These are phyloP conservation scores for Neurospora sp. DNA, from an alignment of 495 filamentous ascomycete genomes.

Conservation along the genomic window DNA sequence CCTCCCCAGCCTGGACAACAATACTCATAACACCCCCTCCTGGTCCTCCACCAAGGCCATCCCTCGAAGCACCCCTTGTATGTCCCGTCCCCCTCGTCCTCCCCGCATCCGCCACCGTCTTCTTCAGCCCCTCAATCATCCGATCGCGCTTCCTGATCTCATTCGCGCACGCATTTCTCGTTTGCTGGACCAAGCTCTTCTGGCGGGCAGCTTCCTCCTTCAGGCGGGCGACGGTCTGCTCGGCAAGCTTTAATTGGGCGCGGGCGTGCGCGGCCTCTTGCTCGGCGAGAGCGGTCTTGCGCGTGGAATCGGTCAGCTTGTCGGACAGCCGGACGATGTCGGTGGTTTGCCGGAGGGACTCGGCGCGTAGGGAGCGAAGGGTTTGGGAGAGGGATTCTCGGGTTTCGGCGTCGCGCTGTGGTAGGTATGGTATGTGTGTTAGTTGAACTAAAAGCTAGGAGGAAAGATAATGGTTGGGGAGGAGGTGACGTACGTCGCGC, in stretches of 20 bases:
- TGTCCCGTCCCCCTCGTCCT: constrained; percentile 30
- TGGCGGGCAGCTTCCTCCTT: constrained; percentile 73
- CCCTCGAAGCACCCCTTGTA: background rate
- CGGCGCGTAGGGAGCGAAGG: constrained; percentile 61
- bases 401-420: constrained; percentile 77
- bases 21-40: constrained; percentile 46
- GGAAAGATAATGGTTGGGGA: background rate
- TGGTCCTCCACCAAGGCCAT: constrained; percentile 11
- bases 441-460: background rate
- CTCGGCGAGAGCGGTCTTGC: constrained; percentile 64
- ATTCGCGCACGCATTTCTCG: constrained; percentile 77
- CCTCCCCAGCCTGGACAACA: constrained; percentile 26
- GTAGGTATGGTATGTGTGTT: background rate
- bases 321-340: constrained; percentile 50
- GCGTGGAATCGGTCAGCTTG: constrained; percentile 61
- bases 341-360: constrained; percentile 58
- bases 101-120: constrained; percentile 49
- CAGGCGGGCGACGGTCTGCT: constrained; percentile 55
- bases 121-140: constrained; percentile 80
- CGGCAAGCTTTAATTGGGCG: constrained; percentile 57
- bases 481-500: constrained; percentile 60
- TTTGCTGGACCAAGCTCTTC: constrained; percentile 69
- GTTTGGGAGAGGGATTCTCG: constrained; percentile 71
- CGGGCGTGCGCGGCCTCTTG: constrained; percentile 62
- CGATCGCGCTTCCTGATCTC: constrained; percentile 87